Evolutionary conservation across 768 basidiomycete genomes (phyloP).

Genomic region (Kwoniella botswanensis): DNA sequence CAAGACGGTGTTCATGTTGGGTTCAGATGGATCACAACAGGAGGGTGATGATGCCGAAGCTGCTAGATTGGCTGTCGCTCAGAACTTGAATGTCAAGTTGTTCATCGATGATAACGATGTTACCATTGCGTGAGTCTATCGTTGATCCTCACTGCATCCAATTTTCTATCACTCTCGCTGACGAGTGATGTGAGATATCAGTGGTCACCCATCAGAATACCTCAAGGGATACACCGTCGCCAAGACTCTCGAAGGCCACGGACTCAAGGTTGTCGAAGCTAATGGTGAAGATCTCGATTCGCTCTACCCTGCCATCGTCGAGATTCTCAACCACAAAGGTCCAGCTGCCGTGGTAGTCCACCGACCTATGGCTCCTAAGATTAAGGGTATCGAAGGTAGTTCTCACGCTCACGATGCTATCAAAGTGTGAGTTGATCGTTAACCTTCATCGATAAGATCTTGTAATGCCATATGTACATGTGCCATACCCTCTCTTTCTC

Average conservation of each 20-base stretch:
- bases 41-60: conserved; percentile 92
- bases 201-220: conserved; percentile 84
- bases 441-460: neutral
- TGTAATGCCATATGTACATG: too few species aligned
- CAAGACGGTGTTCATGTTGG: conserved; percentile 79
- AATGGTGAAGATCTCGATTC: conserved; percentile 80
- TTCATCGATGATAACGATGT: conserved; percentile 90
- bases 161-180: neutral
- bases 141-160: too few species aligned
- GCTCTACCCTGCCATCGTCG: conserved; percentile 71
- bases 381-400: conserved; percentile 77
- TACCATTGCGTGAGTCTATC: conserved; percentile 67
- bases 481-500: too few species aligned
- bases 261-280: conserved; percentile 73
- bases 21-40: conserved; percentile 89
- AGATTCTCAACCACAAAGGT: conserved; percentile 68
- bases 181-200: neutral
- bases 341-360: conserved; percentile 80
- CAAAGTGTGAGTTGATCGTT: conserved; percentile 31
- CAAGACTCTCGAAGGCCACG: conserved; percentile 79
- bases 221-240: conserved; percentile 75
- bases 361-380: conserved; percentile 70
- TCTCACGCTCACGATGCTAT: conserved; percentile 73
- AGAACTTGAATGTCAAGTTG: conserved; percentile 80
- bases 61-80: conserved; percentile 82